Conservation (phyloP, 1,139 yeast species). For the Kodamaea ohmeri region DNA sequence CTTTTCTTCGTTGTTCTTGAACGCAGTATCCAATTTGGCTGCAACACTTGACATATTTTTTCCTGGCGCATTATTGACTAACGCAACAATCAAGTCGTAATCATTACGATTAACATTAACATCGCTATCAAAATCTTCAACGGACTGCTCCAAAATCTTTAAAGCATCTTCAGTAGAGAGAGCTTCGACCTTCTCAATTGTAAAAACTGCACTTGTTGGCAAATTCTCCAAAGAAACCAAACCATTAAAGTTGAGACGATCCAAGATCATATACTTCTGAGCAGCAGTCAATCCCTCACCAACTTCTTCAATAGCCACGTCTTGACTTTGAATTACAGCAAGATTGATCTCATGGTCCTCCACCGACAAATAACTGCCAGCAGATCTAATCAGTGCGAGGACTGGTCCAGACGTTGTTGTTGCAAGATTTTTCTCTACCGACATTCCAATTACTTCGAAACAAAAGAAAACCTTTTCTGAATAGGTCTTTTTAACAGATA, state of each 20-base stretch:
- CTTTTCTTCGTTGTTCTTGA: constrained; percentile 2
- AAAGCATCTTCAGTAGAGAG: constrained; percentile 19
- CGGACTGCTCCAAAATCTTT: constrained; percentile 19
- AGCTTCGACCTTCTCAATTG: constrained; percentile 22
- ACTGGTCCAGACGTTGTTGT: not conserved
- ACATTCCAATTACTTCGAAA: too few relatives aligned
- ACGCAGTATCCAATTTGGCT: constrained; percentile 5
- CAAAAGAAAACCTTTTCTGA: too few relatives aligned
- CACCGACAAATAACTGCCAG: constrained; percentile 9
- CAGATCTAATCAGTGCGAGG: constrained; percentile 3
- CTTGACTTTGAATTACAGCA: constrained; percentile 16
- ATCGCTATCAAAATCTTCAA: constrained; percentile 23
- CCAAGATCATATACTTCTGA: constrained; percentile 28
- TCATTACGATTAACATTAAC: constrained; percentile 23
- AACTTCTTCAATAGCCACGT: constrained; percentile 25
- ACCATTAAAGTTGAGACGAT: constrained; percentile 27
- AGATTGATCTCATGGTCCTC: constrained; percentile 18
- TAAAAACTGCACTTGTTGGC: constrained; percentile 26
- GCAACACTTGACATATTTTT: not conserved
- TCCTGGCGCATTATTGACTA: constrained; percentile 11
- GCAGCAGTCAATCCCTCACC: constrained; percentile 26
- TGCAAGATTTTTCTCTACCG: too few relatives aligned
- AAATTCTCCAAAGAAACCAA: constrained; percentile 29
- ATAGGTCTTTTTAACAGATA: too few relatives aligned
- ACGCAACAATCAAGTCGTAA: constrained; percentile 15